Base-by-base conservation (phyloP, 805 yeast species). In the Huiozyma sinensis region DNA sequence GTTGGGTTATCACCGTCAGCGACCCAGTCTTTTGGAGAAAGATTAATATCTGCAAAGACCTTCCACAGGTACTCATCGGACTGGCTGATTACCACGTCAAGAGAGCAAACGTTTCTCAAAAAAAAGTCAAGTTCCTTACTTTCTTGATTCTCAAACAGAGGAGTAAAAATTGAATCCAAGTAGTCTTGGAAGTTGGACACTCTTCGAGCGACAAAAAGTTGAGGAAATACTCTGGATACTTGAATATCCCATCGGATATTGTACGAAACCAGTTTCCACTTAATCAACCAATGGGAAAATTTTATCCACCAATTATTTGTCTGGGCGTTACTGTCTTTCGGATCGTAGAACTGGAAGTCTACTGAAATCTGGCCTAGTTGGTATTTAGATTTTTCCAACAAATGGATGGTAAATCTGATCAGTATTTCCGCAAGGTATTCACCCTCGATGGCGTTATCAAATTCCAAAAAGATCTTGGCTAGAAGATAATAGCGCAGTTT, bases 171-270 rank as follows among this genome's bases (percentile, higher is more conserved):
- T 33, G 51, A 17, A 37, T 62, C 60, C 9, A 67, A 38, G 44
- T 48, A 67, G 1, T 61, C 65, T 46, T 63, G 62, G 36, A 67
- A 67, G 33, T 51, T 57, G 1, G 35, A 7, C 2, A 65, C 60
- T n/a, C 41, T 45, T 0, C 54, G 52, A 0, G 44, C 6, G 6
- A 44, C 35, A 37, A 46, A 57, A 33, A 66, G 48, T 6, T 53
- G 46, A 0, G 63, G 38, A 35, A 56, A 67, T 39, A 54, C 51
- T 45, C 71, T 59, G 29, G 62, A 54, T 3, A 67, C 51, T 39
- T 63, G 58, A 5, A 68, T 55, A 32, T 63, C 56, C 71, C 71
- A 68, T 13, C 65, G 63, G 10, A 67, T 58, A 41, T 68, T 68
- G 42, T 66, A 64, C 29, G 70, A 66, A 1, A 67, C 58, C 8